phyloP scores from a whole-genome alignment of 345 rosid species.

The Eucalyptus tenuipes region DNA sequence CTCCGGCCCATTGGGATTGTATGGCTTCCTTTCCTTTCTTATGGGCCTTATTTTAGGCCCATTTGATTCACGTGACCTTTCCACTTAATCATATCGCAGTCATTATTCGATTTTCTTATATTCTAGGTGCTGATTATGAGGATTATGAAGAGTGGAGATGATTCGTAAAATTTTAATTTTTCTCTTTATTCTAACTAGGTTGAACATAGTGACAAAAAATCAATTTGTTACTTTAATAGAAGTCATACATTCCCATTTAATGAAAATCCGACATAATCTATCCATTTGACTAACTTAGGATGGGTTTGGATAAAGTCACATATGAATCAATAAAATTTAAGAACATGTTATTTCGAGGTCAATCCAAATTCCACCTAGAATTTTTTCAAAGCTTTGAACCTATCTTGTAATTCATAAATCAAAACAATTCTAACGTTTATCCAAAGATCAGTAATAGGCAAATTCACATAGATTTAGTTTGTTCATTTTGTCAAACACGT shows the following conservation, averaged over 20 bases:
- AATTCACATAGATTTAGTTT: neutral
- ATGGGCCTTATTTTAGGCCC: neutral
- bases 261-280: fast-evolving
- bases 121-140: neutral
- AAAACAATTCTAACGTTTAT: fast-evolving
- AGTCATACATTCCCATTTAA: neutral
- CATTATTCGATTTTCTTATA: neutral
- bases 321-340: neutral
- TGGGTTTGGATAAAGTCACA: fast-evolving
- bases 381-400: fast-evolving
- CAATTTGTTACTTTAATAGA: neutral
- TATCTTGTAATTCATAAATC: neutral
- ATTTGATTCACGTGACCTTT: neutral
- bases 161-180: neutral
- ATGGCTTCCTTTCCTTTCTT: neutral
- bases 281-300: fast-evolving
- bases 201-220: neutral
- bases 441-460: fast-evolving
- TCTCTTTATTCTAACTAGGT: neutral
- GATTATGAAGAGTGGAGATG: neutral
- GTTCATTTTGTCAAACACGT: neutral
- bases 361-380: fast-evolving
- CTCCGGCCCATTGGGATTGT: neutral
- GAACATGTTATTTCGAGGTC: no score
- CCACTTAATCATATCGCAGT: neutral